Evolutionary conservation across 345 rosid species (phyloP).

Genomic region (Dipteronia dyeriana): DNA sequence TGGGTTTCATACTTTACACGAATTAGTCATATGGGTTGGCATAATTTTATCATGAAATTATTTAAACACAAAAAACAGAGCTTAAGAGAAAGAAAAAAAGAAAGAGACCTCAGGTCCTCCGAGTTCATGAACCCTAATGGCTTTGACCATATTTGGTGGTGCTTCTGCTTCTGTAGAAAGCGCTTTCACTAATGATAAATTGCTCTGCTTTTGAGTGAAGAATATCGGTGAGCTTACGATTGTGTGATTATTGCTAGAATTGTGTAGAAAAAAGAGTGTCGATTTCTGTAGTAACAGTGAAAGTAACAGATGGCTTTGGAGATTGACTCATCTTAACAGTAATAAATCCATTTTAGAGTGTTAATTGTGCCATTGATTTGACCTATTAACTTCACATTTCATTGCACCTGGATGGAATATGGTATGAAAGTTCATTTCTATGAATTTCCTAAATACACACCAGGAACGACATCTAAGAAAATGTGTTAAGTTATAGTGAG

Average conservation of each 20-base stretch:
- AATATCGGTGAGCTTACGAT: background rate
- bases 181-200: slow-evolving; percentile 18
- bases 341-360: background rate
- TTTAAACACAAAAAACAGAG: too few species aligned
- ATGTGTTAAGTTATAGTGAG: too few species aligned
- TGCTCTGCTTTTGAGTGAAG: background rate
- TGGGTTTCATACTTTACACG: too few species aligned
- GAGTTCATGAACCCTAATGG: slow-evolving; percentile 75
- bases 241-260: too few species aligned
- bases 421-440: too few species aligned
- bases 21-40: too few species aligned
- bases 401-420: too few species aligned
- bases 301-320: background rate
- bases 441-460: too few species aligned
- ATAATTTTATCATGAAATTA: too few species aligned
- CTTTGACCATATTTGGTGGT: slow-evolving; percentile 17
- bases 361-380: background rate
- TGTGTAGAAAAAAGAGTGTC: slow-evolving; percentile 3
- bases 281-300: background rate
- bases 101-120: slow-evolving; percentile 86
- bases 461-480: too few species aligned
- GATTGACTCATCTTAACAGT: too few species aligned
- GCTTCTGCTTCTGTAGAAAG: slow-evolving; percentile 26
- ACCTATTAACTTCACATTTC: too few species aligned
- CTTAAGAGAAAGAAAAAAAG: background rate